Percentiles rank a stretch among this genome's conserved stretches.
These are phyloP conservation scores for Alternaria conjuncta DNA, from an alignment of 2,329 filamentous ascomycete species.

Conservation along the genomic window DNA sequence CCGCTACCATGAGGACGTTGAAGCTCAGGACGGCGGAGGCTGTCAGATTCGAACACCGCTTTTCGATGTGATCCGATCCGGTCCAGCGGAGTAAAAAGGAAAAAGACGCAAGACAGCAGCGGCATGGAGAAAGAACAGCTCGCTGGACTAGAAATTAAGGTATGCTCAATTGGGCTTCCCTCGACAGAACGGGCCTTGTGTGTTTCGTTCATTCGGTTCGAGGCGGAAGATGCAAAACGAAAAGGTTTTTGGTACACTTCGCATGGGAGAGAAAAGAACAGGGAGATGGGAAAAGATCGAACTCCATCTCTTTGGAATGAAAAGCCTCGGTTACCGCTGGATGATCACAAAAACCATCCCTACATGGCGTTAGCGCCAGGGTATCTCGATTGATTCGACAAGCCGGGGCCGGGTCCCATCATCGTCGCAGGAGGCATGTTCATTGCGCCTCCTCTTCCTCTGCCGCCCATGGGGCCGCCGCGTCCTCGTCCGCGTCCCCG, in stretches of 20 bases:
- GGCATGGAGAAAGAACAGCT: not conserved
- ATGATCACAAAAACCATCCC: conserved; percentile 4
- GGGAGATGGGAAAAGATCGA: not conserved
- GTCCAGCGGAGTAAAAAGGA: not conserved
- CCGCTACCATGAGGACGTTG: conserved; percentile 1
- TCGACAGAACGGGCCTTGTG: not conserved
- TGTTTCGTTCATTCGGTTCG: not conserved
- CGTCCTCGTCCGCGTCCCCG: conserved; percentile 43
- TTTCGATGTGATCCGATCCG: not conserved
- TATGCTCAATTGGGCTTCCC: conserved; percentile 1
- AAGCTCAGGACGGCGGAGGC: not conserved
- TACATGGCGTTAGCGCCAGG: conserved; percentile 44
- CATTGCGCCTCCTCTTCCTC: conserved; percentile 41
- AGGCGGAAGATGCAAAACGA: not conserved
- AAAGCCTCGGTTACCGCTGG: not conserved
- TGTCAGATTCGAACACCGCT: not conserved
- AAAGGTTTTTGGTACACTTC: conserved; percentile 2
- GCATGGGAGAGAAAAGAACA: not conserved
- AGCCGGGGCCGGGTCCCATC: conserved; percentile 32
- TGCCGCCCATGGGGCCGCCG: conserved; percentile 19
- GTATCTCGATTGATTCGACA: conserved; percentile 43
- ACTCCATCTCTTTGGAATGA: not conserved
- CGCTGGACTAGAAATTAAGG: conserved; percentile 12
- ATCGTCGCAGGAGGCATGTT: conserved; percentile 31
- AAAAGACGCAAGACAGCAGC: not conserved